A percentile compares a stretch with the other conserved stretches of the same genome.
Evolutionary conservation across 352 stramenopile species (phyloP).

Genomic region (Globisporangium perplexum): DNA sequence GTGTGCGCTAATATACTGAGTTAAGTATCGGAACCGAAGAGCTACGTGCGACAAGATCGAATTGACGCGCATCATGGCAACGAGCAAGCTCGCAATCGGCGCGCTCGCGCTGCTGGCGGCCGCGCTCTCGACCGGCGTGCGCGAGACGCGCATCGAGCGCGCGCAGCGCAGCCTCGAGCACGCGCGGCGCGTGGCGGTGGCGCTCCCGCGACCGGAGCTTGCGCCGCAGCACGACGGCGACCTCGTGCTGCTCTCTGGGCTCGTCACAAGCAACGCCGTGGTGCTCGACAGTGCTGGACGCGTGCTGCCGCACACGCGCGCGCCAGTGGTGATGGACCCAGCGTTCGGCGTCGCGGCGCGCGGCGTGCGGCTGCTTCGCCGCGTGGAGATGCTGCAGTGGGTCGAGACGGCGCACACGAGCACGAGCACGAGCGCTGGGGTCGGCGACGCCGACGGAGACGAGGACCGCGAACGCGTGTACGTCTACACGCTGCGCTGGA

Average conservation of each 20-base stretch:
- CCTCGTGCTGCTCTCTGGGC: constrained; percentile 38
- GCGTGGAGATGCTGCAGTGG: constrained; percentile 82
- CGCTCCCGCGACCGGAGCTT: constrained; percentile 19
- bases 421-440: constrained; percentile 27
- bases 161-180: constrained; percentile 48
- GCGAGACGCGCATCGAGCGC: constrained; percentile 47
- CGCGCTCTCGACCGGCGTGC: constrained; percentile 40
- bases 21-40: neutral
- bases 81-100: constrained; percentile 38
- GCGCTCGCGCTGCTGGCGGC: constrained; percentile 41
- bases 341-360: constrained; percentile 57
- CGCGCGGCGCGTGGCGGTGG: constrained; percentile 22
- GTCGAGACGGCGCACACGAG: constrained; percentile 66
- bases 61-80: constrained; percentile 16
- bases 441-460: constrained; percentile 34
- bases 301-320: constrained; percentile 19
- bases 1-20: neutral
- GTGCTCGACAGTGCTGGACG: constrained; percentile 13
- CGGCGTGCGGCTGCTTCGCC: constrained; percentile 55
- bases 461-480: constrained; percentile 61
- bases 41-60: too few relatives aligned
- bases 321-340: constrained; percentile 51
- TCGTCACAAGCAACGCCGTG: constrained; percentile 35
- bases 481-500: constrained; percentile 67
- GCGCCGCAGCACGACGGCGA: constrained; percentile 18